phyloP scores from a whole-genome alignment of 2,329 filamentous ascomycete genomes.

The Neonectria coccinea region DNA sequence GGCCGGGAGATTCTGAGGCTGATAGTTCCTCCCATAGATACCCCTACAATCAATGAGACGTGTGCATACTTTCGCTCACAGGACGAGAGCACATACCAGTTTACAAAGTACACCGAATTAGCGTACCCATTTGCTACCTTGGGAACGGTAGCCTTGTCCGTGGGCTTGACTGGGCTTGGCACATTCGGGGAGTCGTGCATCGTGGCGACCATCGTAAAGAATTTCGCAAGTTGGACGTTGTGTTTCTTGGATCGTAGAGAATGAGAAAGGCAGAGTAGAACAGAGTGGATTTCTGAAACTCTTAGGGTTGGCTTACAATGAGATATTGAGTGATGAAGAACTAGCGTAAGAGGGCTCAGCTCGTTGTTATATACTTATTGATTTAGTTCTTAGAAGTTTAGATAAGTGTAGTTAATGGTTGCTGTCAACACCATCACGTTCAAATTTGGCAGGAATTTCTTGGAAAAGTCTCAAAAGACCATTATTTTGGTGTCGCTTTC shows the following conservation, averaged over 20 bases:
- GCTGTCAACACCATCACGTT: neutral
- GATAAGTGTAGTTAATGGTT: neutral
- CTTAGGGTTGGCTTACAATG: neutral
- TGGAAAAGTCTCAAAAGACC: neutral
- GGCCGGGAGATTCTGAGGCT: slow-evolving; percentile 76
- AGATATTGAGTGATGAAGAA: neutral
- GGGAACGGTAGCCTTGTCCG: neutral
- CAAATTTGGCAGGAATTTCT: neutral
- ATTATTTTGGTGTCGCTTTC: neutral
- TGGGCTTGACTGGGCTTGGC: neutral
- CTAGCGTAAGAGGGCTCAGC: neutral
- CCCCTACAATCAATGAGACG: slow-evolving; percentile 57
- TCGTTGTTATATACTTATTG: neutral
- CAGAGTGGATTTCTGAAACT: neutral
- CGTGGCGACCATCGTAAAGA: neutral
- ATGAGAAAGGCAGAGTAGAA: neutral
- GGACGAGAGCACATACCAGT: slow-evolving; percentile 18
- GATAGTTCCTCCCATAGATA: slow-evolving; percentile 80
- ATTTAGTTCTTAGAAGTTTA: neutral
- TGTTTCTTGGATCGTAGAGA: neutral
- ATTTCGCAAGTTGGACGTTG: neutral
- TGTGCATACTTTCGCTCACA: neutral
- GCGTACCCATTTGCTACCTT: neutral
- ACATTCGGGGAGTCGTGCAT: neutral
- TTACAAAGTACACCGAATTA: slow-evolving; percentile 33